phyloP scores from a whole-genome alignment of 768 basidiomycete species.

The Tephrocybe sp. region DNA sequence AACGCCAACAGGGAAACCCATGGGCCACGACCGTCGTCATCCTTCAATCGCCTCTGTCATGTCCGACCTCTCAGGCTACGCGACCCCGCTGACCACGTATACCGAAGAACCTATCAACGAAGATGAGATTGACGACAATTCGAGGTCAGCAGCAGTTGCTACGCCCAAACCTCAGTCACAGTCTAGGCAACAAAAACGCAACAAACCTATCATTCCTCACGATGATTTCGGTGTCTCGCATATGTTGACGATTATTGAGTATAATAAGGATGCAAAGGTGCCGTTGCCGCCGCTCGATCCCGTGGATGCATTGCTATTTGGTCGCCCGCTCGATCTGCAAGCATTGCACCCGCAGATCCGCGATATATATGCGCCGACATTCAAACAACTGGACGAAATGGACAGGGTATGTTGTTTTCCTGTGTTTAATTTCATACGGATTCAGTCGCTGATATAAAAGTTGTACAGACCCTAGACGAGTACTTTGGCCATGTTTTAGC shows the following conservation, averaged over 20 bases:
- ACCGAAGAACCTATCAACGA: slow-evolving; percentile 20
- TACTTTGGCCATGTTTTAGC: slow-evolving; percentile 14
- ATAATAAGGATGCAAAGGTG: slow-evolving; percentile 42
- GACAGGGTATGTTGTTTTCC: slow-evolving; percentile 53
- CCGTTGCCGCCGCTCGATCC: slow-evolving; percentile 44
- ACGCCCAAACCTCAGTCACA: slow-evolving; percentile 28
- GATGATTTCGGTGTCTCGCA: slow-evolving; percentile 85
- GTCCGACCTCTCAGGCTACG: slow-evolving; percentile 58
- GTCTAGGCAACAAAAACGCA: too few species aligned
- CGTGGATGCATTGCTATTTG: slow-evolving; percentile 76
- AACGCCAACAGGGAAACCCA: slow-evolving; percentile 33
- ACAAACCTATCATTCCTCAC: slow-evolving; percentile 54
- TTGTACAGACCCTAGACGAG: slow-evolving; percentile 14
- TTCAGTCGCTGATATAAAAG: slow-evolving; percentile 4
- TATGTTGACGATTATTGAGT: slow-evolving; percentile 88
- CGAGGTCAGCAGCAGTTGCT: slow-evolving; percentile 24
- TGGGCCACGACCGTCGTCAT: slow-evolving; percentile 42
- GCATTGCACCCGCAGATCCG: slow-evolving; percentile 67
- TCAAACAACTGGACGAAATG: slow-evolving; percentile 76
- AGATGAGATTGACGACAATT: slow-evolving; percentile 21
- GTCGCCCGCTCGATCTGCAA: slow-evolving; percentile 56
- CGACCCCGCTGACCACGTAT: slow-evolving; percentile 33
- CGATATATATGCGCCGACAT: slow-evolving; percentile 67
- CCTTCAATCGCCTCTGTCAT: slow-evolving; percentile 75
- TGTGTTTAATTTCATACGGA: background rate